phyloP scores from a whole-genome alignment of 257 asterid genomes.

The Thymus mandschuricus region DNA sequence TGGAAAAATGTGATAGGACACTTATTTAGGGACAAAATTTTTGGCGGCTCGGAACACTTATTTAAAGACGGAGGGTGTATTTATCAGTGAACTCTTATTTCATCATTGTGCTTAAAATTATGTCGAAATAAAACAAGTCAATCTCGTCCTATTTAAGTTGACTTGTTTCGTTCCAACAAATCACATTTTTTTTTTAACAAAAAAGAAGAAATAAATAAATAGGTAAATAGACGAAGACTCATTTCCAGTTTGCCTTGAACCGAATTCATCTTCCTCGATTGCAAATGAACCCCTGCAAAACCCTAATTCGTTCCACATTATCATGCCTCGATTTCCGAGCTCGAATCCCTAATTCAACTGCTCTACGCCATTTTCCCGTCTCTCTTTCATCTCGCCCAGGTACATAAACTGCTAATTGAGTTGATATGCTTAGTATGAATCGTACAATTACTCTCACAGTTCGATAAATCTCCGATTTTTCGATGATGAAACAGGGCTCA shows the following conservation, averaged over 20 bases:
- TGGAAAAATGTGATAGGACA: too few relatives aligned
- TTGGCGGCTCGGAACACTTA: too few relatives aligned
- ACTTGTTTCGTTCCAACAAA: too few relatives aligned
- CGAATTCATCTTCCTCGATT: slow-evolving; percentile 20
- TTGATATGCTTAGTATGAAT: not conserved
- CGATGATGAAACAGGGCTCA: slow-evolving; percentile 38
- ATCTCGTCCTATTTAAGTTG: too few relatives aligned
- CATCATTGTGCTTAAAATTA: too few relatives aligned
- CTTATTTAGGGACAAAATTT: too few relatives aligned
- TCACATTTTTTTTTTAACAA: too few relatives aligned
- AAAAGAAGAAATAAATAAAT: too few relatives aligned
- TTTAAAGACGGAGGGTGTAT: too few relatives aligned
- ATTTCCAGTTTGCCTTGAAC: not conserved
- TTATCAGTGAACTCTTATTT: too few relatives aligned
- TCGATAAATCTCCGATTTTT: slow-evolving; percentile 20
- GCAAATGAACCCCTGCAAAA: slow-evolving; percentile 72
- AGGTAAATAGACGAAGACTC: too few relatives aligned
- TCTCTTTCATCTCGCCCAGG: slow-evolving; percentile 40
- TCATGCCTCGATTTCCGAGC: slow-evolving; percentile 47
- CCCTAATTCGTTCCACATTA: slow-evolving; percentile 74
- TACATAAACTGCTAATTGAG: slow-evolving; percentile 9
- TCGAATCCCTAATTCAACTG: slow-evolving; percentile 28
- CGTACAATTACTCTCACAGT: not conserved
- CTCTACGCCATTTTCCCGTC: slow-evolving; percentile 37
- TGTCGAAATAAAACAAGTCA: too few relatives aligned